Conservation (phyloP, 352 stramenopile genomes). For the Globisporangium parvum region DNA sequence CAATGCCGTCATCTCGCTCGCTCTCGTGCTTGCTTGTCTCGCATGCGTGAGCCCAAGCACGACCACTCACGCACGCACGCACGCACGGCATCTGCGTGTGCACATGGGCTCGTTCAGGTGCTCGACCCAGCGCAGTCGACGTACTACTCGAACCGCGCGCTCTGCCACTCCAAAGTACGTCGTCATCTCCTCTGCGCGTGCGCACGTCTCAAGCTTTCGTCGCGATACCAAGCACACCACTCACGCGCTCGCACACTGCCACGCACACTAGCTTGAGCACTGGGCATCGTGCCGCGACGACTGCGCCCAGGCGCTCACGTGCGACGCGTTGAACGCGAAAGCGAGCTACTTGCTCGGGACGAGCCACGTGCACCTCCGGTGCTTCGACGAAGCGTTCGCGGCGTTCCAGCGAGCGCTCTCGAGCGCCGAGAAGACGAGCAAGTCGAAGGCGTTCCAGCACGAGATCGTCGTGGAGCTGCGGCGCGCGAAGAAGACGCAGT, state of each 20-base stretch:
- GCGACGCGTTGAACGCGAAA: constrained; percentile 66
- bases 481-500: constrained; percentile 60
- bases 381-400: constrained; percentile 42
- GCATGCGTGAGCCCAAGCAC: no score
- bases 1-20: neutral
- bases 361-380: constrained; percentile 40
- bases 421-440: constrained; percentile 53
- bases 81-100: neutral
- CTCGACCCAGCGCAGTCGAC: constrained; percentile 49
- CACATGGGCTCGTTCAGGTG: constrained; percentile 24
- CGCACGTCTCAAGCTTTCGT: no score
- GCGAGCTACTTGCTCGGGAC: constrained; percentile 69
- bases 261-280: constrained; percentile 31
- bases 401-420: constrained; percentile 42
- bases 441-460: constrained; percentile 41
- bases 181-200: no score
- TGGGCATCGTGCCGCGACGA: constrained; percentile 63
- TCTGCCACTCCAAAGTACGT: constrained; percentile 62
- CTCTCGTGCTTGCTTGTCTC: neutral
- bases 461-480: constrained; percentile 58
- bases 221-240: no score
- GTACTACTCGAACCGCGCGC: constrained; percentile 78
- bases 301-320: constrained; percentile 43
- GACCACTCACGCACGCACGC: neutral
- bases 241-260: neutral